These are phyloP conservation scores for Syzygium oleosum DNA, from an alignment of 345 rosid species.

Conservation along the genomic window DNA sequence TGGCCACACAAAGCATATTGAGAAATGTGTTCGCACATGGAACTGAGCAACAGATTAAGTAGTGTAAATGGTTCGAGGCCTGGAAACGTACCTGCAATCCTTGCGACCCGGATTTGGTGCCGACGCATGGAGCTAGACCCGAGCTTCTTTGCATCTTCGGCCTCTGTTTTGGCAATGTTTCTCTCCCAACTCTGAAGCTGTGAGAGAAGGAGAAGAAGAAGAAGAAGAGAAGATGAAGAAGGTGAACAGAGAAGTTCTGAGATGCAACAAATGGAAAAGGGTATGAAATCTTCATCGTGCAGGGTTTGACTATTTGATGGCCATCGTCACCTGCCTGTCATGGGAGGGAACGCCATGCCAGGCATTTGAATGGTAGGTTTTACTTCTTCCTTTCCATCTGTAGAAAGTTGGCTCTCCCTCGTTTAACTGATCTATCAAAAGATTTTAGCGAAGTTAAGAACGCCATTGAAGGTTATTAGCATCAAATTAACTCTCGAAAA, in stretches of 20 bases:
- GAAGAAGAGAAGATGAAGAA: background rate
- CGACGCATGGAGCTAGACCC: background rate
- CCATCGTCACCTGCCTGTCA: background rate
- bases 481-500: background rate
- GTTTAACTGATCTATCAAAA: background rate
- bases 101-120: background rate
- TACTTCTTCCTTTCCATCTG: background rate
- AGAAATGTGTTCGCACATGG: background rate
- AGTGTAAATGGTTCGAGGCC: background rate
- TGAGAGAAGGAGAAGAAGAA: background rate
- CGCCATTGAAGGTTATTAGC: background rate
- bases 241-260: background rate
- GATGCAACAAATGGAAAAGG: background rate
- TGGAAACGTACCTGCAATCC: background rate
- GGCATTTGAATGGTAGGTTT: background rate
- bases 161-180: background rate
- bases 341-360: background rate
- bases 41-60: background rate
- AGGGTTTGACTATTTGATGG: background rate
- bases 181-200: background rate
- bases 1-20: background rate
- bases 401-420: background rate
- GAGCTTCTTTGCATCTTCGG: background rate
- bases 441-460: background rate
- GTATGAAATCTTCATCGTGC: background rate